phyloP scores from a whole-genome alignment of 208 protist species.

The Plasmodiophora brassicae region DNA sequence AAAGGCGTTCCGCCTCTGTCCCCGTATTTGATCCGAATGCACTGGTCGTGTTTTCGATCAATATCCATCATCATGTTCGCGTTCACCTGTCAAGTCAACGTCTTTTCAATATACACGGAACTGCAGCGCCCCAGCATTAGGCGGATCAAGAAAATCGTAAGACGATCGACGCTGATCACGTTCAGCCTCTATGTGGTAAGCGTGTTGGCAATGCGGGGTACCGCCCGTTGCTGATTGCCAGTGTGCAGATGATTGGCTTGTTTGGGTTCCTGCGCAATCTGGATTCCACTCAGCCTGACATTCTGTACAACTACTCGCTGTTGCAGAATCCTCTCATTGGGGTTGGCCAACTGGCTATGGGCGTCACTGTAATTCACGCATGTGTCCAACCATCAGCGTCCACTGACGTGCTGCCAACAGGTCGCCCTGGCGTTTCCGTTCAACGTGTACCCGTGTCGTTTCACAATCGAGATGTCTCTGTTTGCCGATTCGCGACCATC shows the following conservation, averaged over 20 bases:
- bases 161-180: not conserved
- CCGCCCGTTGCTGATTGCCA: too few relatives aligned
- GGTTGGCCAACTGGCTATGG: not conserved
- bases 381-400: too few relatives aligned
- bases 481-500: not conserved
- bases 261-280: not conserved
- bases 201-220: not conserved
- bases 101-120: not conserved
- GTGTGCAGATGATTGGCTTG: not conserved
- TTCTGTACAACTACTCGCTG: not conserved
- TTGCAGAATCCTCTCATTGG: not conserved
- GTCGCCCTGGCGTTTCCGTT: not conserved
- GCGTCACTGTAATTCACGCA: not conserved
- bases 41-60: not conserved
- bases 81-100: not conserved
- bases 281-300: not conserved
- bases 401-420: too few relatives aligned
- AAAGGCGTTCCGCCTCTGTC: not conserved
- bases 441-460: not conserved
- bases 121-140: not conserved
- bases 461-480: not conserved
- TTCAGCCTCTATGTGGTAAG: not conserved
- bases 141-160: not conserved
- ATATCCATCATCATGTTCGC: not conserved
- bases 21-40: not conserved